Conservation (phyloP, 1,284 basidiomycete species). For the Leccinum angustisporum region DNA sequence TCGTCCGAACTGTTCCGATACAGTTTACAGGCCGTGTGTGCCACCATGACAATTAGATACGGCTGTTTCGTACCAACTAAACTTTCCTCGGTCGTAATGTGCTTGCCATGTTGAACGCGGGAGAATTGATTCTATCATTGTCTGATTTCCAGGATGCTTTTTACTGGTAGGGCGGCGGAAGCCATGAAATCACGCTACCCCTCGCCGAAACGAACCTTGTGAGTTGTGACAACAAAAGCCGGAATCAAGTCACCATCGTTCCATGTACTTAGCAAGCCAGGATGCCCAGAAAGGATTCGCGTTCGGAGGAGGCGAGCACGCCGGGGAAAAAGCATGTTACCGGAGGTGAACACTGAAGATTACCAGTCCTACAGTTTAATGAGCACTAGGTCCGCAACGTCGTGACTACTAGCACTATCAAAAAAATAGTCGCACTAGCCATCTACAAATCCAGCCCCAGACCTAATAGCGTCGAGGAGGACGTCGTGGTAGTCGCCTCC, state of each 20-base stretch:
- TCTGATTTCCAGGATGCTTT: neutral
- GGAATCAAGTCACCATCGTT: too few relatives aligned
- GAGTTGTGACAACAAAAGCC: too few relatives aligned
- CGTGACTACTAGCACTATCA: neutral
- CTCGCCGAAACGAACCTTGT: too few relatives aligned
- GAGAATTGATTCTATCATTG: too few relatives aligned
- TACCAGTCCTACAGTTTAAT: neutral
- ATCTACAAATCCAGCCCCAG: slow-evolving; percentile 30
- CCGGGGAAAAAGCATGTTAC: too few relatives aligned
- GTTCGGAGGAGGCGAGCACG: too few relatives aligned
- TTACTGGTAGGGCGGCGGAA: neutral
- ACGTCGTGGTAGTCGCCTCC: slow-evolving; percentile 52
- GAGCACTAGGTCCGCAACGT: too few relatives aligned
- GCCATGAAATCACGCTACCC: too few relatives aligned
- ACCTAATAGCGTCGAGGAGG: slow-evolving; percentile 50
- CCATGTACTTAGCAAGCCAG: too few relatives aligned
- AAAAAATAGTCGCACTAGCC: neutral
- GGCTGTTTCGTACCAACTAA: neutral
- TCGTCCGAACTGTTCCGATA: neutral
- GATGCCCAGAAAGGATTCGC: too few relatives aligned
- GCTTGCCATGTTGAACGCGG: too few relatives aligned
- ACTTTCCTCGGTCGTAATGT: neutral
- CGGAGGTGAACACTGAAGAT: neutral
- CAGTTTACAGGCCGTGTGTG: neutral
- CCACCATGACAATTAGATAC: neutral